Evolutionary conservation across 805 yeast species (phyloP).

Genomic region (Yamadazyma paraphyllophila): DNA sequence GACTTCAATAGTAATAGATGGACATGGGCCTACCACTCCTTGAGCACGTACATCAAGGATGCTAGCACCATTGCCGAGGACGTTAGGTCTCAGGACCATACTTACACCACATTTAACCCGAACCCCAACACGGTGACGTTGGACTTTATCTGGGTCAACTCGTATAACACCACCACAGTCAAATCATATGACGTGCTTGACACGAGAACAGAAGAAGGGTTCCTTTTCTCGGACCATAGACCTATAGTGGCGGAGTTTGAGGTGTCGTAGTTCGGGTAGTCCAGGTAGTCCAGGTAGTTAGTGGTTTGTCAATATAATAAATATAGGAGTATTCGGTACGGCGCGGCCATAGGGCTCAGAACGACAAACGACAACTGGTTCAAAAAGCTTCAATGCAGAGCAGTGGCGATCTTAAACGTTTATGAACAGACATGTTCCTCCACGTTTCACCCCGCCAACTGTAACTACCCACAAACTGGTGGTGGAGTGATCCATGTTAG

Average conservation of each 20-base stretch:
- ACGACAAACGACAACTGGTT: too few species aligned
- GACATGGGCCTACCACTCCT: conserved; percentile 26
- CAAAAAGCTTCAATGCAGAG: too few species aligned
- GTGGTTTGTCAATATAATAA: too few species aligned
- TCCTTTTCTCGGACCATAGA: conserved; percentile 46
- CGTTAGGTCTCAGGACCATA: conserved; percentile 21
- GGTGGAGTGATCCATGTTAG: too few species aligned
- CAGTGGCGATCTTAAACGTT: too few species aligned
- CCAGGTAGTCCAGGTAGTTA: too few species aligned
- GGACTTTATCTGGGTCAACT: conserved; percentile 32
- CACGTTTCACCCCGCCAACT: too few species aligned
- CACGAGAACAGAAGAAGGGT: conserved; percentile 29
- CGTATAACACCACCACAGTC: conserved; percentile 16
- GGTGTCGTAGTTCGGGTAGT: not conserved
- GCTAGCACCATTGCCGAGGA: conserved; percentile 32
- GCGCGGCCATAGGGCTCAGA: too few species aligned
- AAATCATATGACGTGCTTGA: conserved; percentile 30
- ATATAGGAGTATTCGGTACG: too few species aligned
- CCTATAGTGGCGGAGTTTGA: conserved; percentile 27
- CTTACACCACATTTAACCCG: conserved; percentile 38
- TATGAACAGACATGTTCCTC: too few species aligned
- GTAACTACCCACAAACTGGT: too few species aligned
- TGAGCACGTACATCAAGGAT: conserved; percentile 21
- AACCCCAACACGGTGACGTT: conserved; percentile 13
- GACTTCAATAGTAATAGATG: conserved; percentile 48